Base-by-base conservation (phyloP, 140 eudicot genomes). In the Ambrosia hybrid region DNA sequence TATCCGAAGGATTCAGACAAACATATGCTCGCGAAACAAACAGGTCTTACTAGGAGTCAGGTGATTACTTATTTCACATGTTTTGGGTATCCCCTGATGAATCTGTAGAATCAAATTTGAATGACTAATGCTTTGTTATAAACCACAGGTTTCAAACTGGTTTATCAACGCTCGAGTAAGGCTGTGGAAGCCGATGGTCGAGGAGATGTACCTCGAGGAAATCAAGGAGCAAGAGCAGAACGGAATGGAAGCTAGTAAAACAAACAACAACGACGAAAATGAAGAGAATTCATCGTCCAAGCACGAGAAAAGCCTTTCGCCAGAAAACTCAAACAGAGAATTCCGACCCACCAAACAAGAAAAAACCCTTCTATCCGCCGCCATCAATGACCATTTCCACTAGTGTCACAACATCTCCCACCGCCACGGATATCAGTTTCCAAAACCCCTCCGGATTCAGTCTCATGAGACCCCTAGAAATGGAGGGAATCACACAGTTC, bases 101-200 rank as follows among this genome's bases (percentile, higher is more conserved):
- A 58, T 4, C 49, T 64, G n/a, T 73, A 51, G 62, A 17, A 17
- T 61, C 12, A 14, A 56, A 13, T 6, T 51, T 71, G 57, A 72
- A 12, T 13, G 41, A 34, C 65, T 41, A 11, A 11, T 49, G 33
- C 53, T 72, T 46, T 5, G 9, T 2, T 39, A 43, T 56, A 6
- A 64, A 68, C 16, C 70, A 13, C 68, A 93, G 98, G 98, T 93
- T 62, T 93, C 98, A 0, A 93, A 93, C 38, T 93, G 98, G 98
- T 93, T 93, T 73, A 93, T 93, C 16, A 93, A 93, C 48, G 98
- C 98, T 26, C 89, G 98, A 71, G 98, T 93, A 33, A 83, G 98
- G 53, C 84, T 93, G 33, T 93, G 98, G 98, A 93, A 93, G 68
- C 98, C 98, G 36, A 93, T 90, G 97, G 98, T 93, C 39, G 98